phyloP scores from a whole-genome alignment of 2,329 filamentous ascomycete species.

The Fusarium verticillioides region DNA sequence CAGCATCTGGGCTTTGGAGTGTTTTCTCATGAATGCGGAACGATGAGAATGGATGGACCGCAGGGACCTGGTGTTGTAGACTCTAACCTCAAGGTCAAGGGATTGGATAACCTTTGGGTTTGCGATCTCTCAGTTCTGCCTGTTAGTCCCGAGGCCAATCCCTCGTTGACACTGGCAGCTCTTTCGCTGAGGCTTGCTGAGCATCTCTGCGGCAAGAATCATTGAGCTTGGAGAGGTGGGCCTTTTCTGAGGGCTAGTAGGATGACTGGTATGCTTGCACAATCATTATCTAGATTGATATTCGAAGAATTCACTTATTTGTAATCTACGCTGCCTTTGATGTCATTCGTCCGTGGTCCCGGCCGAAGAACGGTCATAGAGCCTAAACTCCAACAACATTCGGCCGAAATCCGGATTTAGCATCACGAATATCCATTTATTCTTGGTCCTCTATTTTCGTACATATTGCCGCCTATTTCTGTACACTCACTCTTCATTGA shows the following conservation, averaged over 20 bases:
- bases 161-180: constrained; percentile 20
- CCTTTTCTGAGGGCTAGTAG: fast-evolving
- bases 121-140: constrained; percentile 32
- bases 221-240: neutral
- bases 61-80: constrained; percentile 10
- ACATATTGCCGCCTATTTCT: neutral
- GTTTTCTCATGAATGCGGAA: constrained; percentile 33
- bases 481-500: fast-evolving
- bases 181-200: constrained; percentile 26
- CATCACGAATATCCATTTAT: neutral
- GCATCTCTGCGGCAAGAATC: neutral
- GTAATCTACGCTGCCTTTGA: neutral
- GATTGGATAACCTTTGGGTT: constrained; percentile 20
- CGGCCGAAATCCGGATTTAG: constrained; percentile 18
- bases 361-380: neutral
- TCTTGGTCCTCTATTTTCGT: neutral
- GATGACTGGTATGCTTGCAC: fast-evolving
- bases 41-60: constrained; percentile 31
- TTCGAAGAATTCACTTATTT: neutral
- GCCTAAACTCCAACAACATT: neutral
- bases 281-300: neutral
- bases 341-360: neutral
- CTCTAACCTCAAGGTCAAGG: constrained; percentile 16
- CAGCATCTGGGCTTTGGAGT: constrained; percentile 33
- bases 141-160: constrained; percentile 30